A percentile compares a stretch with the other conserved stretches of the same genome.
phyloP scores from a whole-genome alignment of 495 filamentous ascomycete species.

The Penicillium odoratum region DNA sequence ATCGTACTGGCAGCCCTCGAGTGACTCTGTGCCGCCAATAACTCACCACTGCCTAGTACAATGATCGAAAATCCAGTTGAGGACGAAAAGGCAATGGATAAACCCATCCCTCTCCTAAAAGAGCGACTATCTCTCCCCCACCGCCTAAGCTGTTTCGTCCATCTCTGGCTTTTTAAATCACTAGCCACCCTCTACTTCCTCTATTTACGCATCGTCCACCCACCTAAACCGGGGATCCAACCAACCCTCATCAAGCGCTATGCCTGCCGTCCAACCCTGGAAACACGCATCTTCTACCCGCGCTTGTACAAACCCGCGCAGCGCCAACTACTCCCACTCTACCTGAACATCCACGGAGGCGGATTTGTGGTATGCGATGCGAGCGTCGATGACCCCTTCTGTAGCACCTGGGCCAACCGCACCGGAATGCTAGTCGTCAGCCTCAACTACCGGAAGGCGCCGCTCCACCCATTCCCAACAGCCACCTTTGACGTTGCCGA shows the following conservation, averaged over 20 bases:
- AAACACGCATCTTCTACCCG: conserved; percentile 37
- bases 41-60: not conserved
- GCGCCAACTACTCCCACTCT: conserved; percentile 27
- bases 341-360: conserved; percentile 42
- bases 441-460: conserved; percentile 39
- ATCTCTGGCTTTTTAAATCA: conserved; percentile 17
- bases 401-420: conserved; percentile 26
- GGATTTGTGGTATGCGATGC: conserved; percentile 33
- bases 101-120: conserved; percentile 1
- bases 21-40: not conserved
- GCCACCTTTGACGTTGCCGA: conserved; percentile 30
- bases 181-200: conserved; percentile 20
- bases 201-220: conserved; percentile 13
- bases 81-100: not conserved
- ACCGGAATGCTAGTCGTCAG: conserved; percentile 36
- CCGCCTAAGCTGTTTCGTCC: conserved; percentile 2
- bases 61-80: not conserved
- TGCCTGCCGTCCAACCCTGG: conserved; percentile 28
- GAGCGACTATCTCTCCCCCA: not conserved
- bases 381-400: conserved; percentile 33
- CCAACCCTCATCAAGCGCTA: conserved; percentile 37
- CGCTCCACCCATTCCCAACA: conserved; percentile 30
- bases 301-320: conserved; percentile 25
- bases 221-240: conserved; percentile 10
- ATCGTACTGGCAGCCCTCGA: not conserved